Evolutionary conservation across 163 green algal genomes (phyloP).

Genomic region (Scenedesmus sp.): DNA sequence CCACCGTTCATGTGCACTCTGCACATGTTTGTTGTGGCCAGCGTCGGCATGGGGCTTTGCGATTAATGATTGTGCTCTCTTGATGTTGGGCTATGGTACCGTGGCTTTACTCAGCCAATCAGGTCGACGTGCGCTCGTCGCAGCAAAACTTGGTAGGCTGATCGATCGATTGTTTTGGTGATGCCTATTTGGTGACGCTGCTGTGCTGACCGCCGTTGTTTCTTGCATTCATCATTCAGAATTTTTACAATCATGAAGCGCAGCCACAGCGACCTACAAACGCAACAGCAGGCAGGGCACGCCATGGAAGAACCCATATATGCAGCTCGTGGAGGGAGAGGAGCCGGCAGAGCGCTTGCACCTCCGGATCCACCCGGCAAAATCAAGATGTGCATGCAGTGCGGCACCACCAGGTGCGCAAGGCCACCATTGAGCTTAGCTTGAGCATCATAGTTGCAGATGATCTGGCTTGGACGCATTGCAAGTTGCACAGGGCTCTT

Average conservation of each 20-base stretch:
- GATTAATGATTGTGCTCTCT: background rate
- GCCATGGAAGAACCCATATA: background rate
- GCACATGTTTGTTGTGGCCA: background rate
- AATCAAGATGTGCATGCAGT: constrained; percentile 57
- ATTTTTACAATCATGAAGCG: constrained; percentile 32
- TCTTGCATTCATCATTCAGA: background rate
- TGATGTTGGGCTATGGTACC: background rate
- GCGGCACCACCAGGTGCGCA: constrained; percentile 37
- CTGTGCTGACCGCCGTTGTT: background rate
- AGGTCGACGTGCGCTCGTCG: background rate
- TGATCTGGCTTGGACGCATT: background rate
- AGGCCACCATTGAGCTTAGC: background rate
- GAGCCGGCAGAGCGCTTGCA: background rate
- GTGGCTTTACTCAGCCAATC: background rate
- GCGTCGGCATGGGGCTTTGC: background rate
- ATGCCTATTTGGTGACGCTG: background rate
- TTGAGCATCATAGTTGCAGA: background rate
- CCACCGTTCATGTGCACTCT: background rate
- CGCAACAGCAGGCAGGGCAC: background rate
- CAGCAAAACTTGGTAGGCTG: background rate
- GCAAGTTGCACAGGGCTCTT: background rate
- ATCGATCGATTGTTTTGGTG: background rate
- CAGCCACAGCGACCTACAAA: constrained; percentile 47
- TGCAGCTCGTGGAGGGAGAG: background rate
- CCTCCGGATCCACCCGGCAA: constrained; percentile 3